Percentiles rank a stretch among this genome's conserved stretches.
phyloP scores from a whole-genome alignment of 192 early-diverging fungal genomes.

The Linnemannia elongata region DNA sequence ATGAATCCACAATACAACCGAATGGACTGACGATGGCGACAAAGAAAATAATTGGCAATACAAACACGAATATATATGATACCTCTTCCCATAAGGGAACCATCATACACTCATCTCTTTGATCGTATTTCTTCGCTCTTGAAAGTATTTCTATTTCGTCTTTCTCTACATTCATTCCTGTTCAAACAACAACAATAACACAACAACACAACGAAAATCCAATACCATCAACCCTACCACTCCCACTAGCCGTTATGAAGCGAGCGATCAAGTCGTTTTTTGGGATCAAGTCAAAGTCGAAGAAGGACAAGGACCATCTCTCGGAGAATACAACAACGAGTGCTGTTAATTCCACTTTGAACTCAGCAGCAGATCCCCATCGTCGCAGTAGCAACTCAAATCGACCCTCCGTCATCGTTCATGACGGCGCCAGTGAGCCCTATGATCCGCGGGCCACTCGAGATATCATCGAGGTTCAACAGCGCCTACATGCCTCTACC shows the following conservation, averaged over 20 bases:
- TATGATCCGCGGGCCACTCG: neutral
- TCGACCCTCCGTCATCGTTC: neutral
- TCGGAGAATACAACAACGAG: neutral
- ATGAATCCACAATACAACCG: neutral
- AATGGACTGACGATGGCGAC: neutral
- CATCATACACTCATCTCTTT: neutral
- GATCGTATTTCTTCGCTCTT: neutral
- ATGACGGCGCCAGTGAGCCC: neutral
- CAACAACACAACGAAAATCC: too few species aligned
- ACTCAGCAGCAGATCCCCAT: neutral
- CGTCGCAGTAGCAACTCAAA: constrained; percentile 2
- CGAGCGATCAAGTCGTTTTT: constrained; percentile 22
- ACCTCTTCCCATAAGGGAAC: neutral
- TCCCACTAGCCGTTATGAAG: constrained; percentile 3
- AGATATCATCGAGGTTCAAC: neutral
- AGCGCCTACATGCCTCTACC: neutral
- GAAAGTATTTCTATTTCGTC: neutral
- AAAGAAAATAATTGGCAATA: neutral
- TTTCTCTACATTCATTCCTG: neutral
- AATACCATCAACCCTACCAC: neutral
- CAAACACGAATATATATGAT: neutral
- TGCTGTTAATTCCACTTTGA: neutral
- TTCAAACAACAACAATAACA: neutral
- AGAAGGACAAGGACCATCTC: neutral
- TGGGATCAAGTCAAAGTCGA: constrained; percentile 11